These are phyloP conservation scores for Venturia oleaginea DNA, from an alignment of 2,329 filamentous ascomycete species.

Conservation along the genomic window DNA sequence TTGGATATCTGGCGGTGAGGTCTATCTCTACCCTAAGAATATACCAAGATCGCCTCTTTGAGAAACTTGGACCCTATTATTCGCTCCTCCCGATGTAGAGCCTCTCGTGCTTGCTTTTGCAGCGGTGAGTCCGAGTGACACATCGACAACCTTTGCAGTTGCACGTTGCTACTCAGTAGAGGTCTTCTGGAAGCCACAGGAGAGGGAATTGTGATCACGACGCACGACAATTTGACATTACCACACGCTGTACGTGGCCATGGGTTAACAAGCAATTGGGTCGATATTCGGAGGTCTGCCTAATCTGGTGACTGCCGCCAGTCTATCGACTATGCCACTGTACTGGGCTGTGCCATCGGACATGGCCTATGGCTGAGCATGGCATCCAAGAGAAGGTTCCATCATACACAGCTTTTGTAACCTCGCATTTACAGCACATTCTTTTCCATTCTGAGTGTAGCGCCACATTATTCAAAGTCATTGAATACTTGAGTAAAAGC, in stretches of 20 bases:
- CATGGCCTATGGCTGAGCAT: not conserved
- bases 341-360: not conserved
- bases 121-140: not conserved
- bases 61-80: not conserved
- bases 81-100: not conserved
- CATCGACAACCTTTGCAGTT: not conserved
- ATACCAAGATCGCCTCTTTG: not conserved
- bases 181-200: not conserved
- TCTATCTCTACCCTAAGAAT: not conserved
- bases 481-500: not conserved
- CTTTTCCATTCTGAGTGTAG: not conserved
- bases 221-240: not conserved
- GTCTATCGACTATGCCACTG: not conserved
- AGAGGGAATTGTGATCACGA: not conserved
- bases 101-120: not conserved
- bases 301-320: not conserved
- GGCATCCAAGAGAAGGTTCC: not conserved
- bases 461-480: not conserved
- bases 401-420: not conserved
- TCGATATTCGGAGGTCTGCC: constrained; percentile 6
- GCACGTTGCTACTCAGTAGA: not conserved
- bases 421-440: not conserved
- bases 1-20: not conserved
- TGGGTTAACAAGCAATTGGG: not conserved
- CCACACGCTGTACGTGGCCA: not conserved